phyloP scores from a whole-genome alignment of 1,284 basidiomycete genomes.

The Austroboletus novae-zelandiae region DNA sequence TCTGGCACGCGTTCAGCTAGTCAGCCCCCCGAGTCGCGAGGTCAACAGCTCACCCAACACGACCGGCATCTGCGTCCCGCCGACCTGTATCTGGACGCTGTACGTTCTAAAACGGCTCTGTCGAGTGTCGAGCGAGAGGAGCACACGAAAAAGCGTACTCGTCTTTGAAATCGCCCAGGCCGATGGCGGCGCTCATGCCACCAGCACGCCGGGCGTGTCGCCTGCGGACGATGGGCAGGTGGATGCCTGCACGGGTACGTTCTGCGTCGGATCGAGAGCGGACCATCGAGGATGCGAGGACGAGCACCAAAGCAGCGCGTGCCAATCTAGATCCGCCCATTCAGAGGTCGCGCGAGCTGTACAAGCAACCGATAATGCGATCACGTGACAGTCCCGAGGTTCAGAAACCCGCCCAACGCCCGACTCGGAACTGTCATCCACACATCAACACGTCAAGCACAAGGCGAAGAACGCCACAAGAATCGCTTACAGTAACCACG shows the following conservation, averaged over 20 bases:
- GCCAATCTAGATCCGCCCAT: constrained; percentile 8
- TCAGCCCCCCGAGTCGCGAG: not conserved
- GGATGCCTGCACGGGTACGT: constrained; percentile 15
- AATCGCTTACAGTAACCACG: too few relatives aligned
- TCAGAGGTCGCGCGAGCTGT: not conserved
- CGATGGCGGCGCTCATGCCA: constrained; percentile 20
- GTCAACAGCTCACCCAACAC: constrained; percentile 39
- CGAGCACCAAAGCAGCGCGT: constrained; percentile 1
- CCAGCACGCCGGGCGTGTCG: constrained; percentile 12
- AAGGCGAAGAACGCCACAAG: too few relatives aligned
- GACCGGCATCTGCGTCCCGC: constrained; percentile 39
- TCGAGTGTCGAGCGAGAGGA: not conserved
- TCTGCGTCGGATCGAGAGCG: not conserved
- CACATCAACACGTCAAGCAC: not conserved
- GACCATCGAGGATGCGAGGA: constrained; percentile 8
- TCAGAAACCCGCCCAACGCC: too few relatives aligned
- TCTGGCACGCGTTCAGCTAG: constrained; percentile 32
- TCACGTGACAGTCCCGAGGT: not conserved
- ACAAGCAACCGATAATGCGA: too few relatives aligned
- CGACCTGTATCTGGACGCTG: constrained; percentile 44
- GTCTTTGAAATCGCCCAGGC: constrained; percentile 43
- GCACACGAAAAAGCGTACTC: constrained; percentile 34
- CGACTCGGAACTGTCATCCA: not conserved
- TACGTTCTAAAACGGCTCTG: constrained; percentile 39
- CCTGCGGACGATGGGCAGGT: constrained; percentile 24